Conservation (phyloP, 345 rosid species). For the Dovyalis caffra region DNA sequence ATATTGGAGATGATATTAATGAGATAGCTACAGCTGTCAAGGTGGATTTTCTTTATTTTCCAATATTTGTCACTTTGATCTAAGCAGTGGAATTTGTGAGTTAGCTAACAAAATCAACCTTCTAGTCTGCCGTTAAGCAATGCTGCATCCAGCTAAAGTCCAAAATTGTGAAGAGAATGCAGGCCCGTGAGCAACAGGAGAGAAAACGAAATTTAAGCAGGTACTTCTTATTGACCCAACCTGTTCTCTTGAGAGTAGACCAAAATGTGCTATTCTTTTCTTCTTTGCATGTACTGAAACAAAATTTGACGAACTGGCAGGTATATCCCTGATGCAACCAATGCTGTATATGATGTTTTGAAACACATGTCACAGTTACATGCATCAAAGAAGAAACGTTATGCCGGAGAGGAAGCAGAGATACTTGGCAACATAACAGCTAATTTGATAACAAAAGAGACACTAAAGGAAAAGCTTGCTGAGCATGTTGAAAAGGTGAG, state of each 20-base stretch:
- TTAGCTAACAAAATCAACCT: constrained; percentile 23
- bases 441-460: constrained; percentile 64
- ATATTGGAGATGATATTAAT: constrained; percentile 89
- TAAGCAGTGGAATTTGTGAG: neutral
- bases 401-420: constrained; percentile 46
- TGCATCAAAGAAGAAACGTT: constrained; percentile 56
- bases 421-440: constrained; percentile 57
- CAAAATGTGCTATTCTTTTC: neutral
- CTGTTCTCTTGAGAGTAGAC: neutral
- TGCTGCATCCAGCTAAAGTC: constrained; percentile 93
- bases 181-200: constrained; percentile 93
- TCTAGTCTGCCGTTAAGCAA: constrained; percentile 85
- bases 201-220: constrained; percentile 83
- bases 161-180: constrained; percentile 77
- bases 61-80: neutral
- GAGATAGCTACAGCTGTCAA: constrained; percentile 94
- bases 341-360: constrained; percentile 70
- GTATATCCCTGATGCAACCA: constrained; percentile 82
- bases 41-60: constrained; percentile 36
- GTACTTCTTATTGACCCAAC: constrained; percentile 28
- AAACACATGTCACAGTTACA: constrained; percentile 65
- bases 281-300: neutral
- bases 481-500: constrained; percentile 84
- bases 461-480: constrained; percentile 67
- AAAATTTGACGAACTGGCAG: constrained; percentile 35